Evolutionary conservation across 2,329 filamentous ascomycete species (phyloP).

Genomic region (Cladophialophora exuberans): DNA sequence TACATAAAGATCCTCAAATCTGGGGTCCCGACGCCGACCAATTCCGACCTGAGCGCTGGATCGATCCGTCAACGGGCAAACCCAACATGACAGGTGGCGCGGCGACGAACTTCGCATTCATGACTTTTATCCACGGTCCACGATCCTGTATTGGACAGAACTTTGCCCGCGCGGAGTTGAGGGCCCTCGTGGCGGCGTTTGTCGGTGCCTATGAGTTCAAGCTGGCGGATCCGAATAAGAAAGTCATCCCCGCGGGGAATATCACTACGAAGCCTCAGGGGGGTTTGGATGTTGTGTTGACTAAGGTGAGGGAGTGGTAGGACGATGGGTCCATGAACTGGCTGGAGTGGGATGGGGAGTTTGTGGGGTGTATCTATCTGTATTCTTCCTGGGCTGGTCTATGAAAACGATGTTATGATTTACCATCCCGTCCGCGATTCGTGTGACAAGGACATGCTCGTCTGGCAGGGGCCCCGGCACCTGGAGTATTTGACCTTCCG

Average conservation of each 20-base stretch:
- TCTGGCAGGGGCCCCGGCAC: no score
- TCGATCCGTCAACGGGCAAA: constrained; percentile 62
- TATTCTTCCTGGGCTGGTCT: no score
- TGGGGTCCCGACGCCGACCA: constrained; percentile 38
- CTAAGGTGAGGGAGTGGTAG: constrained; percentile 40
- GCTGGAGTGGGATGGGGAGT: no score
- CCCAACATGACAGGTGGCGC: constrained; percentile 49
- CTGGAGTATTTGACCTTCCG: no score
- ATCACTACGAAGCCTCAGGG: constrained; percentile 45
- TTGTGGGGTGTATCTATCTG: no score
- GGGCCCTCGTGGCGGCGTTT: constrained; percentile 44
- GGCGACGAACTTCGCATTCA: constrained; percentile 72
- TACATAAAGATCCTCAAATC: constrained; percentile 33
- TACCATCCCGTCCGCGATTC: no score
- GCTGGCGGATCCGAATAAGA: constrained; percentile 43
- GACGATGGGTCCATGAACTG: no score
- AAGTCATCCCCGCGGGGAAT: constrained; percentile 41
- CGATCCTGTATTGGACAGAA: constrained; percentile 60
- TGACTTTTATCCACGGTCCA: constrained; percentile 80
- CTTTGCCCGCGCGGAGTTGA: constrained; percentile 47
- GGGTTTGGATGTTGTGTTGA: constrained; percentile 43
- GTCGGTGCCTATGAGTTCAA: constrained; percentile 41
- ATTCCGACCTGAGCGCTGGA: constrained; percentile 44
- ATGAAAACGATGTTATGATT: no score
- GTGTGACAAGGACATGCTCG: no score